Evolutionary conservation across 192 early-diverging fungal species (phyloP).

Genomic region (Mortierella claussenii): DNA sequence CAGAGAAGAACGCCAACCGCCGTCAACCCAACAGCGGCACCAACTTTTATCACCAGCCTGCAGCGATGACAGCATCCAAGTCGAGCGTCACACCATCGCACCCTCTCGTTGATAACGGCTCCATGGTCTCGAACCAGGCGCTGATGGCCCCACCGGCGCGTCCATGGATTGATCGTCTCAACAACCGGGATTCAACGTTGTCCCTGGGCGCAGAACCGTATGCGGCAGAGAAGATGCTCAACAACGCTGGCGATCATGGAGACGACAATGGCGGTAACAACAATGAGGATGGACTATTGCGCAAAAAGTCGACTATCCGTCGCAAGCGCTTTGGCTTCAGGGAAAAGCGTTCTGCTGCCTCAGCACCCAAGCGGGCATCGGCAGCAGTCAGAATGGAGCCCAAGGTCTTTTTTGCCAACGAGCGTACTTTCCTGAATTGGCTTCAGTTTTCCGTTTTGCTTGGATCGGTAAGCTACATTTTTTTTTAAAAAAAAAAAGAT

Average conservation of each 20-base stretch:
- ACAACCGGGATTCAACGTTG: conserved; percentile 23
- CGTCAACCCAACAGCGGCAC: conserved; percentile 2
- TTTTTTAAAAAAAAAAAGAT: too few relatives aligned
- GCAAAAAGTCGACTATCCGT: conserved; percentile 42
- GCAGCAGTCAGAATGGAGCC: conserved; percentile 80
- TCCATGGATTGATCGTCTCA: conserved; percentile 47
- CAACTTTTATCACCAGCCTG: conserved; percentile 43
- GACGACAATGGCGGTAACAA: neutral
- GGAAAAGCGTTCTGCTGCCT: conserved; percentile 26
- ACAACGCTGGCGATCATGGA: neutral
- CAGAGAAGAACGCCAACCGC: conserved; percentile 47
- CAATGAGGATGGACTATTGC: conserved; percentile 23
- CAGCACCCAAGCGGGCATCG: conserved; percentile 47
- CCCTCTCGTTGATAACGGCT: conserved; percentile 33
- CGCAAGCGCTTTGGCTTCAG: conserved; percentile 45
- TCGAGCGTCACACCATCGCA: conserved; percentile 23
- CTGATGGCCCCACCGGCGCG: conserved; percentile 26
- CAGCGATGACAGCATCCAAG: conserved; percentile 11
- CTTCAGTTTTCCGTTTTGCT: conserved; percentile 78
- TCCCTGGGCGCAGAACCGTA: conserved; percentile 24
- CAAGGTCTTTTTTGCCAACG: conserved; percentile 90
- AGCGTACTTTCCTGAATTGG: conserved; percentile 88
- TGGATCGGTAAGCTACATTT: conserved; percentile 52
- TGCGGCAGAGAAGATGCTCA: conserved; percentile 31
- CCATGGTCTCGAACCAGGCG: conserved; percentile 8